Evolutionary conservation across 495 filamentous ascomycete species (phyloP).

Genomic region (Penicillium herquei): DNA sequence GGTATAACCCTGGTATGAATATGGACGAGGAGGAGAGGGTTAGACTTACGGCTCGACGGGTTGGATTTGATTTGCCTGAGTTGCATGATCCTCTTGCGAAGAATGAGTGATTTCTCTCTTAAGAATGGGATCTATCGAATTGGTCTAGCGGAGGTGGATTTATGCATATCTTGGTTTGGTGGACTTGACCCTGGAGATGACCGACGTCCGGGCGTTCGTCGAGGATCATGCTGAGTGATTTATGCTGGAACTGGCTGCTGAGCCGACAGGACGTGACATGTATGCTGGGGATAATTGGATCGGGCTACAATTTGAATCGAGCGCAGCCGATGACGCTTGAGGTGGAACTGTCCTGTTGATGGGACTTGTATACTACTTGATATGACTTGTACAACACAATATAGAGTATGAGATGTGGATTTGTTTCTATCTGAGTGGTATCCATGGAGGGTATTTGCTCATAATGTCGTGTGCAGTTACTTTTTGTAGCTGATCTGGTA

Average conservation of each 20-base stretch:
- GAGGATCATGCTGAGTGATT: no score
- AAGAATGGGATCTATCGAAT: background rate
- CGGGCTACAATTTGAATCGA: background rate
- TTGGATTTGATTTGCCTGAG: slow-evolving; percentile 81
- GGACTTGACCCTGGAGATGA: no score
- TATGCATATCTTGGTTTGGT: no score
- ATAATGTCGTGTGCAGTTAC: background rate
- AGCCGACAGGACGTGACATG: no score
- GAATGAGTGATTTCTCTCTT: background rate
- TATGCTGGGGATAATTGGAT: no score
- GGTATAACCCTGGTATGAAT: slow-evolving; percentile 88
- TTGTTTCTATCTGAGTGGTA: background rate
- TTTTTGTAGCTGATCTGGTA: no score
- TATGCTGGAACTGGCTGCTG: no score
- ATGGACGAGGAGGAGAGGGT: slow-evolving; percentile 85
- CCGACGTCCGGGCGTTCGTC: no score
- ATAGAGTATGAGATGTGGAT: background rate
- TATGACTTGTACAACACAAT: background rate
- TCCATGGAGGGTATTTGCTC: background rate
- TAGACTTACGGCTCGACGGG: slow-evolving; percentile 76
- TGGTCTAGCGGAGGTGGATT: no score
- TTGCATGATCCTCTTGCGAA: slow-evolving; percentile 21
- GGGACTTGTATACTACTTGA: slow-evolving; percentile 13
- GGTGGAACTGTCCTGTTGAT: background rate
- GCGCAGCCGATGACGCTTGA: background rate